These are phyloP conservation scores for Hyaloperonospora brassicae DNA, from an alignment of 352 stramenopile genomes.

Conservation along the genomic window DNA sequence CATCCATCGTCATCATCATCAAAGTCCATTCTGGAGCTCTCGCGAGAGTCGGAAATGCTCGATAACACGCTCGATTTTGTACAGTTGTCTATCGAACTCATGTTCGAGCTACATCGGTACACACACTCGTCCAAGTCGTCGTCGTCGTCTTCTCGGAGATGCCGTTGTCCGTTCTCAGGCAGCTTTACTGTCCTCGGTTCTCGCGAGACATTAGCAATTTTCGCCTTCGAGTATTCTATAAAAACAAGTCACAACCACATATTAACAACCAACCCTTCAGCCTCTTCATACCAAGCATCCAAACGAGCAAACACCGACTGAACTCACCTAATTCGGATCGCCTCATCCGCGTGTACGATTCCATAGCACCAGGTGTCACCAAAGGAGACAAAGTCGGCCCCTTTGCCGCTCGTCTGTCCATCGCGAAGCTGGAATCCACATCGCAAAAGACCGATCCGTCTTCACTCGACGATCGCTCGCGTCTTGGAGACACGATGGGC, in stretches of 20 bases:
- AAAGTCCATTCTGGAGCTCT: conserved; percentile 34
- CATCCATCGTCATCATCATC: conserved; percentile 23
- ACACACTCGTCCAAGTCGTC: conserved; percentile 21
- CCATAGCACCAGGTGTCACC: conserved; percentile 3
- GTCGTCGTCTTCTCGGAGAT: conserved; percentile 11
- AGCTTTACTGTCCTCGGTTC: conserved; percentile 12
- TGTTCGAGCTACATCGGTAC: conserved; percentile 4
- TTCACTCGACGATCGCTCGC: conserved; percentile 24
- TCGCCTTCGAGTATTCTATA: conserved; percentile 25
- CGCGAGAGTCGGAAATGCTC: conserved; percentile 24
- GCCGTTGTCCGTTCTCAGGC: not conserved
- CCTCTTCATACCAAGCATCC: too few relatives aligned
- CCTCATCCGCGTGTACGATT: conserved; percentile 25
- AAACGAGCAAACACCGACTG: not conserved
- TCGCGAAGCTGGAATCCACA: conserved; percentile 14
- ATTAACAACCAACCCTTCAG: conserved; percentile 7
- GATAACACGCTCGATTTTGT: conserved; percentile 26
- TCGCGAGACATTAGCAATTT: conserved; percentile 15
- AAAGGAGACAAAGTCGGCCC: conserved; percentile 2
- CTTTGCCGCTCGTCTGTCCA: conserved; percentile 8
- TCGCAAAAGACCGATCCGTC: conserved; percentile 12
- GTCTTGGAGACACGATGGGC: conserved; percentile 15
- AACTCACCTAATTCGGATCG: conserved; percentile 32
- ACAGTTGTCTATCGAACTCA: conserved; percentile 20
- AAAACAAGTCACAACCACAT: not conserved